Conservation (phyloP, 257 asterid genomes). For the Eustoma russellianum region DNA sequence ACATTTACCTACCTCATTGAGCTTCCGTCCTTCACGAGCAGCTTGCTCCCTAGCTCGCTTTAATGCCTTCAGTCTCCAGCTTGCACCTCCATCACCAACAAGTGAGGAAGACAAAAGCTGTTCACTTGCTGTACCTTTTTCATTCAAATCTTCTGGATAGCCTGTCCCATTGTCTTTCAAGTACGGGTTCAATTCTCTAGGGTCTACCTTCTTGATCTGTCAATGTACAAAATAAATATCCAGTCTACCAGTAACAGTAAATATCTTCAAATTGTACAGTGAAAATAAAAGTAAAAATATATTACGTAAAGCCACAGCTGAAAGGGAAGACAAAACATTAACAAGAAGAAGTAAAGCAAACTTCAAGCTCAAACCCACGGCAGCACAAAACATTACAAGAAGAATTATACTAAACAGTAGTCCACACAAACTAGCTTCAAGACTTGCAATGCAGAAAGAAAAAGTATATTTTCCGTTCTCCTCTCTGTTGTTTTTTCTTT, state of each 20-base stretch:
- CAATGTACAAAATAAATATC: background rate
- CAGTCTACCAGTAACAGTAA: background rate
- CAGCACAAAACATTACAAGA: no score
- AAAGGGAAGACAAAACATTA: no score
- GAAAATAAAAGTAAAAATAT: background rate
- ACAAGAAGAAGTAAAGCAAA: no score
- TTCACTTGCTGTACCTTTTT: slow-evolving; percentile 21
- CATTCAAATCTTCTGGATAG: slow-evolving; percentile 66
- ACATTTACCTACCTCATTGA: slow-evolving; percentile 49
- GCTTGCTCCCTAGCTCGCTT: slow-evolving; percentile 95
- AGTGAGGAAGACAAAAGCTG: slow-evolving; percentile 44
- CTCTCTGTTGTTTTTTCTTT: no score
- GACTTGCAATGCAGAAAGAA: no score
- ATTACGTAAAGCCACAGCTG: no score
- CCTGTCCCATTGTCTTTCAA: slow-evolving; percentile 61
- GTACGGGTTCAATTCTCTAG: slow-evolving; percentile 81
- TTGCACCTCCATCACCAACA: slow-evolving; percentile 99
- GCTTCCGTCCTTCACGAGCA: slow-evolving; percentile 75
- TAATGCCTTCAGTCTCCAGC: slow-evolving; percentile 97
- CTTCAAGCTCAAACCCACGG: no score
- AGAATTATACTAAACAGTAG: no score
- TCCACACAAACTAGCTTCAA: no score
- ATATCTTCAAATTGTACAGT: background rate
- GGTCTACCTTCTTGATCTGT: slow-evolving; percentile 57
- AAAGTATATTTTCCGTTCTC: no score